Evolutionary conservation across 106 monocot species (phyloP), one percentile per base, ranked within the genome.

Genomic region (Acorus gramineus): DNA sequence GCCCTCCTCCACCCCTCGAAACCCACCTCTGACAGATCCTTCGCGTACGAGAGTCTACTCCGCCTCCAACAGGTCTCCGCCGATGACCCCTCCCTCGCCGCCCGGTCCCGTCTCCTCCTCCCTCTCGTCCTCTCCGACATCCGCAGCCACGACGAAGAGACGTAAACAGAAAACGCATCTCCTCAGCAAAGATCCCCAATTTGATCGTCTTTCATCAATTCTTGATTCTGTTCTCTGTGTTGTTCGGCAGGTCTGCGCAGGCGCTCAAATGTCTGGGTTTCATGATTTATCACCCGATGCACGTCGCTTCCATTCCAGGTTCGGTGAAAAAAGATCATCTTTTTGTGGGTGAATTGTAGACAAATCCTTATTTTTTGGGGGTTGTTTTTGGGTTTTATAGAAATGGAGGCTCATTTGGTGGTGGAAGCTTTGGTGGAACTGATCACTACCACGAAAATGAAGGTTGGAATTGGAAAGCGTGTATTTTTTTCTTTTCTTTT

Each of bases 191-290:
- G 7, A 47, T 49, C 62, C 14, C 11, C 5, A 14, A 2, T 68
- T 3, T 13, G 6, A 58, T 53, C 11, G 2, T 57, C 8, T 50
- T 42, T 11, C 11, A 43, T 46, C 28, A 46, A 42, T 62, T 66
- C 12, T 13, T 13, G 4, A 6, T 46, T 53, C 7, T 56, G 43
- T 46, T 56, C 11, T 14, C 44, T 54, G 60, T 50, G 6, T 46
- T 67, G 64, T 55, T 13, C 28, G 28, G 51, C 65, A 87, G 86
- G 43, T 75, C 88, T 6, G 73, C 78, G 2, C 56, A 67, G 42
- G 81, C 84, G 66, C 59, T 89, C 45, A 89, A 84, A 59, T 84
- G 88, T 65, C 71, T 89, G 4, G 88, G 84, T 7, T 89, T 89
- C 77, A 79, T 78, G 75, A 47, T 84, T 2, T 89, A 89, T 46